phyloP scores from a whole-genome alignment of 352 stramenopile species.

The Phytophthora cajani region DNA sequence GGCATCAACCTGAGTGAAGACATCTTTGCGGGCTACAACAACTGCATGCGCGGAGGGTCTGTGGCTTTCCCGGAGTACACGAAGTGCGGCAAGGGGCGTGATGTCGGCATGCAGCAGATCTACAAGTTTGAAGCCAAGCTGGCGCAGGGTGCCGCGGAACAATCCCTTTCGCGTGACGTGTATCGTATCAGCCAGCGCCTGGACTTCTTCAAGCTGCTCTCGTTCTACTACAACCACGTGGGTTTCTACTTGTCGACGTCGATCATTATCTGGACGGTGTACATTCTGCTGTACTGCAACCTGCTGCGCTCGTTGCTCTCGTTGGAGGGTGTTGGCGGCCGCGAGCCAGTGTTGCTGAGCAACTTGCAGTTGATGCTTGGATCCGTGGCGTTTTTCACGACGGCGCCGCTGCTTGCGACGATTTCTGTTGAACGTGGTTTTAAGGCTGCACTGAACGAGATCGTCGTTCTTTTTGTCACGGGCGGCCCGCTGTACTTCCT shows the following conservation, averaged over 20 bases:
- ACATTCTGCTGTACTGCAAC: conserved; percentile 97
- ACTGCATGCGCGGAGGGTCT: conserved; percentile 95
- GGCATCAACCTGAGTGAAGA: conserved; percentile 99
- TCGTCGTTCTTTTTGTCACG: conserved; percentile 97
- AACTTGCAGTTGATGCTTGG: conserved; percentile 97
- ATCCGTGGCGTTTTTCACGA: conserved; percentile 97
- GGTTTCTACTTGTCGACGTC: conserved; percentile 98
- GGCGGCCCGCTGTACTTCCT: conserved; percentile 98
- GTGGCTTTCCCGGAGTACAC: conserved; percentile 99
- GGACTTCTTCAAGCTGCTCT: conserved; percentile 98
- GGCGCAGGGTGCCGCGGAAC: conserved; percentile 96
- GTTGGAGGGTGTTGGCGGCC: conserved; percentile 92
- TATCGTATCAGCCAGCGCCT: conserved; percentile 97
- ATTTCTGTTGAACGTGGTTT: conserved; percentile 99
- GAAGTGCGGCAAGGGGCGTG: conserved; percentile 98
- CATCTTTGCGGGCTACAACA: conserved; percentile 99
- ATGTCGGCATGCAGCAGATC: conserved; percentile 99
- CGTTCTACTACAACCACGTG: conserved; percentile 99
- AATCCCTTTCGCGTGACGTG: conserved; percentile 98
- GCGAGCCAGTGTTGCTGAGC: conserved; percentile 93
- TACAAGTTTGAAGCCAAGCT: conserved; percentile 99
- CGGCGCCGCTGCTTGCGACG: conserved; percentile 96
- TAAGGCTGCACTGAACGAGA: conserved; percentile 91
- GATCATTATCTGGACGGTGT: conserved; percentile 98
- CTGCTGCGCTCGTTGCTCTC: conserved; percentile 93